Evolutionary conservation across 345 rosid genomes (phyloP).

Genomic region (Erodium maritimum): DNA sequence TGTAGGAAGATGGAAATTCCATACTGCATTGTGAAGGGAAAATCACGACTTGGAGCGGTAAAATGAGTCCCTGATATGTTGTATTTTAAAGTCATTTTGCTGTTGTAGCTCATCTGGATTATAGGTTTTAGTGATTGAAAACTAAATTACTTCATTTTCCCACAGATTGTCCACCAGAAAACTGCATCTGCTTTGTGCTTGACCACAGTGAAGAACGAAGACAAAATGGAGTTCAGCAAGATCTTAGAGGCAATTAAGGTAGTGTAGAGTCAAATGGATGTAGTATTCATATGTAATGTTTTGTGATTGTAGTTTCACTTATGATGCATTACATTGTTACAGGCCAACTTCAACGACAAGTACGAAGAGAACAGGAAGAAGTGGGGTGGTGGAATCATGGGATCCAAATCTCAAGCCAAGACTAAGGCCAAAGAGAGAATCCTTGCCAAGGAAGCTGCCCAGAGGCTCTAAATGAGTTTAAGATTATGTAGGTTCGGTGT

Average conservation of each 20-base stretch:
- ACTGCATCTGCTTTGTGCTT: constrained; percentile 2
- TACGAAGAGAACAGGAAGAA: constrained; percentile 60
- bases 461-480: constrained; percentile 19
- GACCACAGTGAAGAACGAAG: constrained; percentile 4
- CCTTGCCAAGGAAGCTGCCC: constrained; percentile 67
- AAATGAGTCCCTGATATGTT: too few species aligned
- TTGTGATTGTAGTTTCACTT: not conserved
- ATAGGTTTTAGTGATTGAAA: too few species aligned
- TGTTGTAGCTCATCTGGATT: too few species aligned
- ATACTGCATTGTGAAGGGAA: constrained; percentile 1
- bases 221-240: constrained; percentile 7
- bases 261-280: not conserved
- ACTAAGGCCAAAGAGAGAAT: constrained; percentile 61
- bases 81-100: too few species aligned
- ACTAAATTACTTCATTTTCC: not conserved
- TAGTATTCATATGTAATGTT: not conserved
- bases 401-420: constrained; percentile 76
- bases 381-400: constrained; percentile 90
- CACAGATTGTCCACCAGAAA: constrained; percentile 4
- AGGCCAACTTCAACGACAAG: constrained; percentile 74
- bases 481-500: too few species aligned
- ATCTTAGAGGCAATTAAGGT: constrained; percentile 76
- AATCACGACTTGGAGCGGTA: constrained; percentile 16
- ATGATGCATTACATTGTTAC: not conserved
- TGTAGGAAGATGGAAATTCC: constrained; percentile 5